phyloP scores from a whole-genome alignment of 306 rosid genomes.

The Rosa chinensis region DNA sequence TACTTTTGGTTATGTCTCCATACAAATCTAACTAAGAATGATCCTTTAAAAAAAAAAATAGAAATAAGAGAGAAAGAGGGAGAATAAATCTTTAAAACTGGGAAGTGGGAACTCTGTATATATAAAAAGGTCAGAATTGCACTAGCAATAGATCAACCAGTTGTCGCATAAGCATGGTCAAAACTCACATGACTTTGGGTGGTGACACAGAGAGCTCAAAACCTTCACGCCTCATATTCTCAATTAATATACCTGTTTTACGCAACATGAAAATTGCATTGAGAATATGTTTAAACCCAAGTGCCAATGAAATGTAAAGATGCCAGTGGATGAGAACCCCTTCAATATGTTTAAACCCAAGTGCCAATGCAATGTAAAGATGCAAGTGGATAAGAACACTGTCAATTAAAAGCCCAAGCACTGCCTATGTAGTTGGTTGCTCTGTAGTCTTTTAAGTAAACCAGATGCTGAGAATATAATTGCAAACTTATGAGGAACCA shows the following conservation, averaged over 20 bases:
- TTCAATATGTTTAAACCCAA: conserved; percentile 6
- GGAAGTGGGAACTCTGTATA: not conserved
- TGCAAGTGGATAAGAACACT: not conserved
- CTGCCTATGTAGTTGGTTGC: not conserved
- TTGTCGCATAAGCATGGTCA: conserved; percentile 13
- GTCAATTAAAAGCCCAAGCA: conserved; percentile 1
- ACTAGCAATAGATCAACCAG: conserved; percentile 13
- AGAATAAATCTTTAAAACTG: not conserved
- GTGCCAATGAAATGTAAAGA: conserved; percentile 7
- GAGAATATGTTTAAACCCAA: conserved; percentile 15
- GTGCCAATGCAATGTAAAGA: conserved; percentile 6
- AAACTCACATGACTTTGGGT: conserved; percentile 96
- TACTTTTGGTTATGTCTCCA: not conserved
- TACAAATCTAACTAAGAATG: not conserved
- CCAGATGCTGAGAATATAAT: conserved; percentile 15
- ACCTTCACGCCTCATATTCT: conserved; percentile 99
- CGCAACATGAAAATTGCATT: conserved; percentile 26
- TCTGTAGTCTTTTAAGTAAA: conserved; percentile 1
- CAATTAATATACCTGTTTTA: conserved; percentile 85
- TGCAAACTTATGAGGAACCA: conserved; percentile 36
- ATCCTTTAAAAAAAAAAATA: not conserved
- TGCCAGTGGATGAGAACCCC: not conserved
- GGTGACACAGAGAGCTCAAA: conserved; percentile 95
- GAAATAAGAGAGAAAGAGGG: too few species aligned
- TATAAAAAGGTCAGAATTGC: not conserved